These are phyloP conservation scores for Plenodomus tracheiphilus DNA, from an alignment of 2,329 filamentous ascomycete genomes.

Conservation along the genomic window DNA sequence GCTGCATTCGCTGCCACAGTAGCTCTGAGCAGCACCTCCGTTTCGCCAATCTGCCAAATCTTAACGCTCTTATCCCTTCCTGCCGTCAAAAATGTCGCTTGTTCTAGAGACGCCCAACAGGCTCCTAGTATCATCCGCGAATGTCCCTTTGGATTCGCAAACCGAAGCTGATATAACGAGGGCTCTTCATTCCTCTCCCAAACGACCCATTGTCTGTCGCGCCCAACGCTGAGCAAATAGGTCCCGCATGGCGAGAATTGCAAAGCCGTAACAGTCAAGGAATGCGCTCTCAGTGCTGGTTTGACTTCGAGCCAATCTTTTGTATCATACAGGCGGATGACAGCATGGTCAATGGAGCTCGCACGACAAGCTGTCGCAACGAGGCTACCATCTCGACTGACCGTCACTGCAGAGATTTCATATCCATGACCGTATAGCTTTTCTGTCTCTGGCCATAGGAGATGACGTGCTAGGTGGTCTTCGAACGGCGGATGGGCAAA, in stretches of 20 bases:
- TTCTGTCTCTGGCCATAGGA: slow-evolving; percentile 93
- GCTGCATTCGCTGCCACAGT: slow-evolving; percentile 28
- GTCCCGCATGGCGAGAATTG: slow-evolving; percentile 76
- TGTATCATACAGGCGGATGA: slow-evolving; percentile 89
- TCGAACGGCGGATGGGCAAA: slow-evolving; percentile 79
- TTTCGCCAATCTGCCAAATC: slow-evolving; percentile 53
- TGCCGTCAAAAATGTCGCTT: slow-evolving; percentile 75
- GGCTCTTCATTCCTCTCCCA: slow-evolving; percentile 60
- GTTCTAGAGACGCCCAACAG: slow-evolving; percentile 66
- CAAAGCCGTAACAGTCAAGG: slow-evolving; percentile 81
- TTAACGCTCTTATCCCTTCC: slow-evolving; percentile 84
- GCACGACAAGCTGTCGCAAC: slow-evolving; percentile 93
- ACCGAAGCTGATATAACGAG: slow-evolving; percentile 59
- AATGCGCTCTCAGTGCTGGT: slow-evolving; percentile 81
- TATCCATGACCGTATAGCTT: slow-evolving; percentile 98
- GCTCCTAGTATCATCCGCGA: slow-evolving; percentile 89
- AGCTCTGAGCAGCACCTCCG: slow-evolving; percentile 24
- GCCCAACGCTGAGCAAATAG: slow-evolving; percentile 82
- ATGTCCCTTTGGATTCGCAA: slow-evolving; percentile 81
- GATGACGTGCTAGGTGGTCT: slow-evolving; percentile 85
- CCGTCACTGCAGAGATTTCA: slow-evolving; percentile 86
- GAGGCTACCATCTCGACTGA: slow-evolving; percentile 71
- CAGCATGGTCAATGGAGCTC: slow-evolving; percentile 89
- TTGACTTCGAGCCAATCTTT: slow-evolving; percentile 83
- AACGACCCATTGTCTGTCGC: slow-evolving; percentile 89